phyloP scores from a whole-genome alignment of 352 stramenopile genomes.

The Phytopythium aichiense region DNA sequence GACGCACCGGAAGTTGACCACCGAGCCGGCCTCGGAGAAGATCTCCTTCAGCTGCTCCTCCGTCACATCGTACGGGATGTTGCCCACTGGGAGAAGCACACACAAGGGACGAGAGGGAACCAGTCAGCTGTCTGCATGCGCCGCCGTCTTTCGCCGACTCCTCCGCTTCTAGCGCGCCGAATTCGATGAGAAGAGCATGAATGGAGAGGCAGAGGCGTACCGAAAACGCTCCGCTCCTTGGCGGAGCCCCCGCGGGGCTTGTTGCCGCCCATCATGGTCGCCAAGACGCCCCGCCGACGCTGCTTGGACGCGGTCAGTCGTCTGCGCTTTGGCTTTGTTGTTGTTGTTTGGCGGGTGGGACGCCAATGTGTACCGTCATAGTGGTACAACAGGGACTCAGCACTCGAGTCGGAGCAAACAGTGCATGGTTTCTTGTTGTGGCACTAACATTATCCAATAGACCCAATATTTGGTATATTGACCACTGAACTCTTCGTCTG shows the following conservation, averaged over 20 bases:
- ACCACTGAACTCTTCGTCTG: not conserved
- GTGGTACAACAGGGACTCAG: not conserved
- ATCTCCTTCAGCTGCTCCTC: constrained; percentile 86
- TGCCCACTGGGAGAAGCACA: constrained; percentile 52
- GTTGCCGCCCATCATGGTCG: constrained; percentile 24
- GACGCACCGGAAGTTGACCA: constrained; percentile 80
- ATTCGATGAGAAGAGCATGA: not conserved
- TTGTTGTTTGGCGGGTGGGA: not conserved
- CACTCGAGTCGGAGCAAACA: not conserved
- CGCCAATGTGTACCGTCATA: not conserved
- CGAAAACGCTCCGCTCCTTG: constrained; percentile 86
- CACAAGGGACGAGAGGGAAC: constrained; percentile 3
- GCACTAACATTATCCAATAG: not conserved
- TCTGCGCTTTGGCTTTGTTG: not conserved
- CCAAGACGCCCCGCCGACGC: not conserved
- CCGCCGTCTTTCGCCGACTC: not conserved
- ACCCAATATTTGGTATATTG: not conserved
- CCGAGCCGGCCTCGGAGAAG: constrained; percentile 77
- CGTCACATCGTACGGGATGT: constrained; percentile 88
- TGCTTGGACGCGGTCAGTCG: not conserved
- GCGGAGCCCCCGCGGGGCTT: constrained; percentile 59
- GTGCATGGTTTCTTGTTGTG: not conserved
- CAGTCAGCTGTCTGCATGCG: constrained; percentile 9
- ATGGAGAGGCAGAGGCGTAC: constrained; percentile 28
- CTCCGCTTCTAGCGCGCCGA: not conserved